phyloP scores from a whole-genome alignment of 768 basidiomycete genomes.

The Lactifluus volemus region DNA sequence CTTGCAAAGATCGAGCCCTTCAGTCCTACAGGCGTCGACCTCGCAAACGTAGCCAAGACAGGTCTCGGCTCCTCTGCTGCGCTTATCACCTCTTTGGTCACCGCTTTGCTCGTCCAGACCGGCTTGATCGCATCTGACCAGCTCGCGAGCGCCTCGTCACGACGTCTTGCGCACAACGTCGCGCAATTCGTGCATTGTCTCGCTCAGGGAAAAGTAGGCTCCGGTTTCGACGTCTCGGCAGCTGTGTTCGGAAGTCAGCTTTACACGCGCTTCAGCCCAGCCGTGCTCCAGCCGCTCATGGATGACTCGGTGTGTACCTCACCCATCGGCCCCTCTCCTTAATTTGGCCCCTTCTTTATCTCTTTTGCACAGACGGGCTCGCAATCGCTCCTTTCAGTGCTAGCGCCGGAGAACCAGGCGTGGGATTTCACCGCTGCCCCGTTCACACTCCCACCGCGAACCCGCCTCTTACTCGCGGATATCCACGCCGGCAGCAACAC shows the following conservation, averaged over 20 bases:
- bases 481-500: conserved; percentile 96
- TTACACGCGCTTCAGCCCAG: conserved; percentile 80
- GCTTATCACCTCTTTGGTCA: conserved; percentile 89
- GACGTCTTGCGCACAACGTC: conserved; percentile 76
- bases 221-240: conserved; percentile 92
- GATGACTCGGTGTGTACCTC: conserved; percentile 35
- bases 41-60: conserved; percentile 92
- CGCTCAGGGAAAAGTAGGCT: conserved; percentile 97
- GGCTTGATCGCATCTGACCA: conserved; percentile 45
- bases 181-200: conserved; percentile 93
- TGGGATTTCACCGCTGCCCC: conserved; percentile 69
- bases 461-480: conserved; percentile 85
- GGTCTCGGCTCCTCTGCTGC: conserved; percentile 97
- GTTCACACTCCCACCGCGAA: conserved; percentile 77
- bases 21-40: conserved; percentile 51
- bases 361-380: conserved; percentile 18
- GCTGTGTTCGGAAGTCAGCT: conserved; percentile 93
- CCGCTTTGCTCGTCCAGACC: conserved; percentile 74
- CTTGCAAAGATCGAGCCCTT: conserved; percentile 72
- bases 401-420: conserved; percentile 52
- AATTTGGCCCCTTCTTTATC: not conserved
- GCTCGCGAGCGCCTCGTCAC: conserved; percentile 33
- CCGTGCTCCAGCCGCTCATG: conserved; percentile 60
- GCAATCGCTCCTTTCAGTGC: conserved; percentile 36
- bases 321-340: not conserved